Conservation (phyloP, 1,284 basidiomycete species). For the Malassezia dermatis region DNA sequence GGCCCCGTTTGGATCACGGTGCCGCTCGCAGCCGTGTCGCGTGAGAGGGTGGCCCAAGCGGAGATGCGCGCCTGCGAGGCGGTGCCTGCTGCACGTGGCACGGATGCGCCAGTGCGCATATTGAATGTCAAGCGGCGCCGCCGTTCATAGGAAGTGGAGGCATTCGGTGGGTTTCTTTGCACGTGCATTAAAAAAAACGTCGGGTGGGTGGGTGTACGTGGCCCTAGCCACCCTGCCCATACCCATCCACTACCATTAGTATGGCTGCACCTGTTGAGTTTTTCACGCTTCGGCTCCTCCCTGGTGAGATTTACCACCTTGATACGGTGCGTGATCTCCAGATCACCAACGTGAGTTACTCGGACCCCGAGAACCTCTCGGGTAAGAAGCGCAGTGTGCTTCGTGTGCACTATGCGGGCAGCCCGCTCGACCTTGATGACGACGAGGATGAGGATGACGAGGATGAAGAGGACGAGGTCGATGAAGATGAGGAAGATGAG, state of each 20-base stretch:
- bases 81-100: conserved; percentile 1
- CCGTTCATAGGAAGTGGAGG: conserved; percentile 3
- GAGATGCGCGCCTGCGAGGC: background rate
- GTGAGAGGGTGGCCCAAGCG: background rate
- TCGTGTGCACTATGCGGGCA: conserved; percentile 60
- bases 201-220: background rate
- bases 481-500: conserved; percentile 40
- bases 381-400: conserved; percentile 62
- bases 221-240: background rate
- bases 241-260: conserved; percentile 19
- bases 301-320: conserved; percentile 59
- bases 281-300: conserved; percentile 51
- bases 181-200: conserved; percentile 11
- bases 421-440: conserved; percentile 49
- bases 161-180: conserved; percentile 6
- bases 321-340: conserved; percentile 62
- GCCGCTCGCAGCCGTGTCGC: background rate
- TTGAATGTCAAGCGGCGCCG: background rate
- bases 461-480: conserved; percentile 51
- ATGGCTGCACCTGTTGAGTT: conserved; percentile 35
- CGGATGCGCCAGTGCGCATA: background rate
- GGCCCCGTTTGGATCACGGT: background rate
- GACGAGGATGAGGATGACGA: conserved; percentile 55
- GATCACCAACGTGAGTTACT: conserved; percentile 63
- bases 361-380: conserved; percentile 63